Conservation (phyloP, 352 stramenopile genomes). For the Globisporangium emineosum region DNA sequence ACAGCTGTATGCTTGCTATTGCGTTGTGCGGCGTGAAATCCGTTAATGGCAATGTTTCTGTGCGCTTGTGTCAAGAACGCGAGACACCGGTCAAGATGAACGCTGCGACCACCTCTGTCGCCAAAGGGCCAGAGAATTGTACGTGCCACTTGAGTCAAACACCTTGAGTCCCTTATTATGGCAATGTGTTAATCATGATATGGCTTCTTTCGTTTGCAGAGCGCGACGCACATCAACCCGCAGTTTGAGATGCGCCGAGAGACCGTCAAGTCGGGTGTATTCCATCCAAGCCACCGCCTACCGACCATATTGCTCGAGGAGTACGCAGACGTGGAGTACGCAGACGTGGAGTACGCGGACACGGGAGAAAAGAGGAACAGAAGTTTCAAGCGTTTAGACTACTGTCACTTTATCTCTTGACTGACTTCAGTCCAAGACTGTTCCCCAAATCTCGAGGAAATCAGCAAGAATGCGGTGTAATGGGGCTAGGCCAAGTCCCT, state of each 20-base stretch:
- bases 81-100: constrained; percentile 86
- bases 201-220: constrained; percentile 32
- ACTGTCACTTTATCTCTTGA: too few relatives aligned
- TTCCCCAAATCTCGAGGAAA: too few relatives aligned
- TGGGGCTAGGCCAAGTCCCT: too few relatives aligned
- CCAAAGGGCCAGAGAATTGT: constrained; percentile 75
- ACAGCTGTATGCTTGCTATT: background rate
- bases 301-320: constrained; percentile 96
- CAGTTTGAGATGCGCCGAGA: constrained; percentile 88
- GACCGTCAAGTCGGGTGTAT: constrained; percentile 87
- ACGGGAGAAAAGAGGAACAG: too few relatives aligned
- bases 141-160: constrained; percentile 16
- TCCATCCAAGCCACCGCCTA: constrained; percentile 93
- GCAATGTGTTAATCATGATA: background rate
- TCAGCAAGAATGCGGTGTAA: too few relatives aligned
- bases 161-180: background rate
- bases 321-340: constrained; percentile 87
- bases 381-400: too few relatives aligned
- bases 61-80: constrained; percentile 33
- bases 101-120: constrained; percentile 41
- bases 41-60: background rate
- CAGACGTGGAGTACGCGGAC: constrained; percentile 87
- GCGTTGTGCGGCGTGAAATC: background rate
- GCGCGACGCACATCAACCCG: constrained; percentile 81
- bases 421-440: too few relatives aligned